phyloP scores from a whole-genome alignment of 2,329 filamentous ascomycete species.

The Trichoderma oligosporum region DNA sequence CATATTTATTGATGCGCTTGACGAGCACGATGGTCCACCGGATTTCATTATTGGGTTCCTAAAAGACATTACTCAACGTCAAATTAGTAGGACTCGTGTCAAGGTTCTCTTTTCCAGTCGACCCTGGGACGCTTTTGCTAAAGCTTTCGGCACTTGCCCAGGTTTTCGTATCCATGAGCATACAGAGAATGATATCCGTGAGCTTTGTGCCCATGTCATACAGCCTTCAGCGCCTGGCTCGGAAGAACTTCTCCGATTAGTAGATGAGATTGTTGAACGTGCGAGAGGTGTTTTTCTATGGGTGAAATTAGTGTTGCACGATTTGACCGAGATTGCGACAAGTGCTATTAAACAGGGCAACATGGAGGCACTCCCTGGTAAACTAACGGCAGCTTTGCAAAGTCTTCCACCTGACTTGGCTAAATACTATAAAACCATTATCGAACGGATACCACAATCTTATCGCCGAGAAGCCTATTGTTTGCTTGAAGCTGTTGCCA shows the following conservation, averaged over 20 bases:
- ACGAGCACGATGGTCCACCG: slow-evolving; percentile 1
- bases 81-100: neutral
- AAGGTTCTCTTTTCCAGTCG: slow-evolving; percentile 8
- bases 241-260: neutral
- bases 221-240: neutral
- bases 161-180: slow-evolving; percentile 4
- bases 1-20: slow-evolving; percentile 6
- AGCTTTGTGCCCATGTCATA: neutral
- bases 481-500: slow-evolving; percentile 5
- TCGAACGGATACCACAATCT: neutral
- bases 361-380: neutral
- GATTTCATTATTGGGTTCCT: neutral
- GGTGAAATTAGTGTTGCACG: slow-evolving; percentile 4
- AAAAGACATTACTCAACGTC: neutral
- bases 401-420: neutral
- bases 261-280: neutral
- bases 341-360: too few species aligned
- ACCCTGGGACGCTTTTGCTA: neutral
- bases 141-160: neutral
- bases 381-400: neutral
- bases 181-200: neutral
- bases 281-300: slow-evolving; percentile 8
- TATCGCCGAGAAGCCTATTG: slow-evolving; percentile 6
- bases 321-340: neutral
- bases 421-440: neutral